phyloP scores from a whole-genome alignment of 1,139 yeast genomes.

The Suhomyces ambrosiae region DNA sequence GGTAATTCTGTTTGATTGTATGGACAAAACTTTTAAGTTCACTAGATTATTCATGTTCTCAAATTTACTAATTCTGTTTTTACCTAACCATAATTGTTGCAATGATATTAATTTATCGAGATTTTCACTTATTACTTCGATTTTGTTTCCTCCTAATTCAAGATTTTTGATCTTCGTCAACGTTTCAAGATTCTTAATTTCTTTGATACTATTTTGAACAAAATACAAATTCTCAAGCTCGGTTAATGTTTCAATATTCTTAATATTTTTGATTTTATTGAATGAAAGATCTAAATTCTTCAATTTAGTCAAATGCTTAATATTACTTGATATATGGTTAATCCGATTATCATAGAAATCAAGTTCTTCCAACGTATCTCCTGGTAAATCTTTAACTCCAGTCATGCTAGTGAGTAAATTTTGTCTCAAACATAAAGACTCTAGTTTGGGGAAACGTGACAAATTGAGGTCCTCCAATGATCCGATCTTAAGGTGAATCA shows the following conservation, averaged over 20 bases:
- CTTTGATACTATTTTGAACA: conserved; percentile 84
- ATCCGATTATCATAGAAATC: conserved; percentile 93
- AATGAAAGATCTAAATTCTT: conserved; percentile 79
- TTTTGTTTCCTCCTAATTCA: conserved; percentile 90
- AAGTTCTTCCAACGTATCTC: conserved; percentile 64
- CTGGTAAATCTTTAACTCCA: conserved; percentile 62
- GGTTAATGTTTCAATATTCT: conserved; percentile 67
- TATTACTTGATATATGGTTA: conserved; percentile 74
- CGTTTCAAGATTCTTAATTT: conserved; percentile 66
- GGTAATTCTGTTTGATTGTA: conserved; percentile 82
- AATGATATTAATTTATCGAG: conserved; percentile 56
- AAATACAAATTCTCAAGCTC: conserved; percentile 72
- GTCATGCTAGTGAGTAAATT: conserved; percentile 75
- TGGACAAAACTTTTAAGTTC: conserved; percentile 75
- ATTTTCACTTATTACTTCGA: conserved; percentile 62
- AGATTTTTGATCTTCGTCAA: conserved; percentile 65
- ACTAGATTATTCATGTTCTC: conserved; percentile 63
- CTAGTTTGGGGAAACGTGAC: conserved; percentile 57
- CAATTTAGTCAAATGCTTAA: conserved; percentile 61
- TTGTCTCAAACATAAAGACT: conserved; percentile 75
- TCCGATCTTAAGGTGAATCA: conserved; percentile 75
- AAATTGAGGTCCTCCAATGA: conserved; percentile 69
- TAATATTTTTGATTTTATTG: conserved; percentile 85
- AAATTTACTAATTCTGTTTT: conserved; percentile 70
- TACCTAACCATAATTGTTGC: conserved; percentile 90